A percentile compares a stretch with the other conserved stretches of the same genome.
These are phyloP conservation scores for Cnidoscolus chayamansa DNA, from an alignment of 441 rosid genomes.

Conservation along the genomic window DNA sequence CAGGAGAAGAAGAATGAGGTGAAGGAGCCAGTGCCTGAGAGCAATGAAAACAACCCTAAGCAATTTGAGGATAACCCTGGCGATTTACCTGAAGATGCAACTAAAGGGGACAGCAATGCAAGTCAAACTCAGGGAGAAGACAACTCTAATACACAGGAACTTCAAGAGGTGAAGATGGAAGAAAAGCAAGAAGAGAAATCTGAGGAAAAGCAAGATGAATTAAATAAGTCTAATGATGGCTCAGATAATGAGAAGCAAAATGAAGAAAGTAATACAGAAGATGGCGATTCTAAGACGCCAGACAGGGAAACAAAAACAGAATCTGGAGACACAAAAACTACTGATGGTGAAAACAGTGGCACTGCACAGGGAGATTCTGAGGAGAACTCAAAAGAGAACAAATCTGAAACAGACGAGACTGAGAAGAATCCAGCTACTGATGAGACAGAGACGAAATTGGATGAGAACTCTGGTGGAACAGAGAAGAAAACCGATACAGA, in stretches of 20 bases:
- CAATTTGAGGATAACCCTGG: slow-evolving; percentile 51
- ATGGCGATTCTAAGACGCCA: slow-evolving; percentile 32
- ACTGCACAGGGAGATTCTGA: slow-evolving; percentile 43
- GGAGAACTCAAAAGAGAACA: slow-evolving; percentile 38
- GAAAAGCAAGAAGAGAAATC: slow-evolving; percentile 19
- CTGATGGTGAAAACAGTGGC: slow-evolving; percentile 34
- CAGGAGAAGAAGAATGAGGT: slow-evolving; percentile 51
- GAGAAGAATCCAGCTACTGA: slow-evolving; percentile 41
- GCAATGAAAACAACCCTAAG: slow-evolving; percentile 35
- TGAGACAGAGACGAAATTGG: slow-evolving; percentile 23
- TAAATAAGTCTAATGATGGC: slow-evolving; percentile 37
- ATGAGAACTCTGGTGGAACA: slow-evolving; percentile 30
- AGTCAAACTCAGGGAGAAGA: slow-evolving; percentile 25
- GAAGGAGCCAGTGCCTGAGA: slow-evolving; percentile 39
- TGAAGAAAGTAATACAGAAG: slow-evolving; percentile 30
- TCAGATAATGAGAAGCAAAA: slow-evolving; percentile 27
- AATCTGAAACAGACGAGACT: slow-evolving; percentile 36
- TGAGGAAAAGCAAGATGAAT: slow-evolving; percentile 25
- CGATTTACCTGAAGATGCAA: slow-evolving; percentile 55
- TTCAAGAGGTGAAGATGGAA: slow-evolving; percentile 33
- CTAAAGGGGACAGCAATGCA: slow-evolving; percentile 43
- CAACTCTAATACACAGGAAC: slow-evolving; percentile 30
- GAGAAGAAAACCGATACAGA: slow-evolving; percentile 38
- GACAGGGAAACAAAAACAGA: slow-evolving; percentile 37
- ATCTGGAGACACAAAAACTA: slow-evolving; percentile 31